Base-by-base conservation (phyloP, 2,329 filamentous ascomycete genomes). In the Fusarium sp. region DNA sequence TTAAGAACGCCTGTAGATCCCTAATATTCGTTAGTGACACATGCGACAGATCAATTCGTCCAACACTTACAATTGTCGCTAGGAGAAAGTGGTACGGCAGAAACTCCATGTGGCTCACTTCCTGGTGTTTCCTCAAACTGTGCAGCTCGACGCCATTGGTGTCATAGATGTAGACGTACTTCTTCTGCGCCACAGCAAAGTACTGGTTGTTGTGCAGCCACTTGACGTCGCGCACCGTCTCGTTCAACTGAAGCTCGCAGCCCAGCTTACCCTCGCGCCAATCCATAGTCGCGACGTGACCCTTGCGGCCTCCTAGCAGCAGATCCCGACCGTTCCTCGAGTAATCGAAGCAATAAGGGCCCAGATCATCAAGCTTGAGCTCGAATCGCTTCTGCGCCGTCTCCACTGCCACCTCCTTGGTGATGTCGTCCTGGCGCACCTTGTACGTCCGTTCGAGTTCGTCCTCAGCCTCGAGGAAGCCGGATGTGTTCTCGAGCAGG, bases 161-260 rank as follows among this genome's bases (percentile, higher is more conserved):
- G 79, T 98, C 97, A 86, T 99, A 99, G 74, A 99, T 98, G 85
- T 98, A 99, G 73, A 97, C 94, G 77, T 97, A 93, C 84, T 96
- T 97, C 87, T 98, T 98, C 84, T 99, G 96, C 52, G 97, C 95
- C 14, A 98, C 95, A 0, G 96, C 96, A 84, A 98, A 98, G 84
- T 91, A 93, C 77, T 98, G 95, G 82, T 97, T 95, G 82, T 98
- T 98, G 85, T 98, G 95, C 78, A 98, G 87, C 94, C 95, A 99
- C 80, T 92, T 93, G 30, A 93, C 93, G 84, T 98, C 96, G 62
- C 96, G 89, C 14, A 98, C 89, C 0, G 95, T 98, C 86, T 99
- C 97, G 60, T 92, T 91, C 71, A 99, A 87, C 81, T 99, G 95
- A 72, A 98, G 80, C 82, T 99, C 97, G 81, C 95, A 98, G 8